Evolutionary conservation across 2,329 filamentous ascomycete genomes (phyloP).

Genomic region (Rhynchosporium secalis): DNA sequence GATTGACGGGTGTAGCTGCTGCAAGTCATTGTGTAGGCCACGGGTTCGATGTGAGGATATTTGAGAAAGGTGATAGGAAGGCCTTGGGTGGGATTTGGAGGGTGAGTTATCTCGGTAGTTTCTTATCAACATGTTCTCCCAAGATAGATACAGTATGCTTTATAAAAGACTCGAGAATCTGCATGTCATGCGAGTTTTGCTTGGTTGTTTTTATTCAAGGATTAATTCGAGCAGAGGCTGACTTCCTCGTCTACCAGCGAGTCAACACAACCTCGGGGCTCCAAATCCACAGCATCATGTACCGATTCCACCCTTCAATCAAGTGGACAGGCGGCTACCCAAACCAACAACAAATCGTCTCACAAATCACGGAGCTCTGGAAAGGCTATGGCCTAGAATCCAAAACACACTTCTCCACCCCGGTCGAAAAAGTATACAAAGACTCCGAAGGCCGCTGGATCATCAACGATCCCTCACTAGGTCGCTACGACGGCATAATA

Average conservation of each 20-base stretch:
- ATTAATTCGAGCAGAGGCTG: background rate
- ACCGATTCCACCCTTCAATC: slow-evolving; percentile 80
- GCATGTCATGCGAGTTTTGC: too few species aligned
- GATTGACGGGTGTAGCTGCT: slow-evolving; percentile 73
- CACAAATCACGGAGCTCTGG: slow-evolving; percentile 72
- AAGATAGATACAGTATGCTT: too few species aligned
- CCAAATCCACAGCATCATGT: slow-evolving; percentile 85
- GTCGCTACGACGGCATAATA: slow-evolving; percentile 76
- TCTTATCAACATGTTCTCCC: background rate
- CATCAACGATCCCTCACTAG: slow-evolving; percentile 69
- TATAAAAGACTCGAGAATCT: too few species aligned
- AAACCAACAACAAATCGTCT: slow-evolving; percentile 71
- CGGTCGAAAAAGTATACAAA: slow-evolving; percentile 68
- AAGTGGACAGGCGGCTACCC: slow-evolving; percentile 77
- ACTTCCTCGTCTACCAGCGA: slow-evolving; percentile 47
- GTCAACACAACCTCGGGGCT: slow-evolving; percentile 82
- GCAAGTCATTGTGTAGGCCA: slow-evolving; percentile 83
- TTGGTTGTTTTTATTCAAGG: too few species aligned
- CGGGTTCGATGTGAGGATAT: slow-evolving; percentile 79
- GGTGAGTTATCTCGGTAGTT: slow-evolving; percentile 46
- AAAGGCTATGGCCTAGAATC: slow-evolving; percentile 69
- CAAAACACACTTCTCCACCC: slow-evolving; percentile 70
- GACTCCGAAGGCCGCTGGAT: slow-evolving; percentile 72
- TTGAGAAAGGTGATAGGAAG: slow-evolving; percentile 68
- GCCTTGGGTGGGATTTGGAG: slow-evolving; percentile 80